Evolutionary conservation across 2,329 filamentous ascomycete genomes (phyloP).

Genomic region (Botrytis fragariae): DNA sequence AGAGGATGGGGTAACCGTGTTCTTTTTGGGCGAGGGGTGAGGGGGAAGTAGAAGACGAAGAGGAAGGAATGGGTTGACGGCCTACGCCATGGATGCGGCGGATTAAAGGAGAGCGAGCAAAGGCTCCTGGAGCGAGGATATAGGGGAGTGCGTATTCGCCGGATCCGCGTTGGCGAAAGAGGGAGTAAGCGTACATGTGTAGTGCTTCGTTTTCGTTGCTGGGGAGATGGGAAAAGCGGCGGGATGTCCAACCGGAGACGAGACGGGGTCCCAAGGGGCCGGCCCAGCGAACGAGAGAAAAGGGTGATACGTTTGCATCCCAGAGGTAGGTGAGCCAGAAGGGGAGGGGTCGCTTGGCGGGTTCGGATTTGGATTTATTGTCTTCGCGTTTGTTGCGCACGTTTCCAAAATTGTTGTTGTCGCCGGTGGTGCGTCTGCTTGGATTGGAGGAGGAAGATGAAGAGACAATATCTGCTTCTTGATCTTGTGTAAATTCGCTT

Average conservation of each 20-base stretch:
- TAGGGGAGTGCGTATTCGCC: constrained; percentile 94
- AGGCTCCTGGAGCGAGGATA: constrained; percentile 89
- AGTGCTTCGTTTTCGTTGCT: constrained; percentile 75
- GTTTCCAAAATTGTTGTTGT: constrained; percentile 54
- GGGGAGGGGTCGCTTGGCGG: constrained; percentile 57
- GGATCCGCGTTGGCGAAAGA: constrained; percentile 88
- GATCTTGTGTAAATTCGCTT: constrained; percentile 78
- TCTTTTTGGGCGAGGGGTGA: constrained; percentile 30
- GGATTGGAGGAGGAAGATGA: constrained; percentile 41
- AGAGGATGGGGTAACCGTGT: constrained; percentile 75
- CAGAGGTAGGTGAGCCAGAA: constrained; percentile 91
- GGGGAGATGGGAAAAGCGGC: constrained; percentile 87
- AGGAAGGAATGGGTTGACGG: constrained; percentile 53
- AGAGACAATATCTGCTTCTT: constrained; percentile 48
- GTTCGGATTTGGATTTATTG: constrained; percentile 36
- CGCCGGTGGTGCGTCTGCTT: constrained; percentile 27
- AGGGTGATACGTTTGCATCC: constrained; percentile 96
- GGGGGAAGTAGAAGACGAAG: constrained; percentile 12
- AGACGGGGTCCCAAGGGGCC: constrained; percentile 88
- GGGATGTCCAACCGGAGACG: constrained; percentile 90
- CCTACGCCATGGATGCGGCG: constrained; percentile 83
- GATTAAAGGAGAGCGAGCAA: constrained; percentile 83
- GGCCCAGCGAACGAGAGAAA: constrained; percentile 82
- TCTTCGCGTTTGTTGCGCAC: constrained; percentile 43
- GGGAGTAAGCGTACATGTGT: constrained; percentile 90